A percentile compares a stretch with the other conserved stretches of the same genome.
These are phyloP conservation scores for Hypocrella siamensis DNA, from an alignment of 2,329 filamentous ascomycete genomes.

Conservation along the genomic window DNA sequence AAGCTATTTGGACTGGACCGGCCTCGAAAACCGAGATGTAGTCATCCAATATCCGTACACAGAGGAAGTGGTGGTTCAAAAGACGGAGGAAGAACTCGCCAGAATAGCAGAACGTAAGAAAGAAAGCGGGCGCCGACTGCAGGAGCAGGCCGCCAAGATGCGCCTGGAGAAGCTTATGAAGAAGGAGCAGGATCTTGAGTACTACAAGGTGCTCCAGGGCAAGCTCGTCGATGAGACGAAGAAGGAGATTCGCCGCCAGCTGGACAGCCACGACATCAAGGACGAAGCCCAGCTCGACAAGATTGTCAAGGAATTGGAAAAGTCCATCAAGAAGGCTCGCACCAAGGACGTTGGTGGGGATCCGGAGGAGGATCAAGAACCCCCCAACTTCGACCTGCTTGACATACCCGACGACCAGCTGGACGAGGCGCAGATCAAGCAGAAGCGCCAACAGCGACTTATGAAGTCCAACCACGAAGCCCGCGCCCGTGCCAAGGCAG, in stretches of 20 bases:
- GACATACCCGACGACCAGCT: constrained; percentile 84
- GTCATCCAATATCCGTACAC: constrained; percentile 89
- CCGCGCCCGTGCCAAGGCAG: constrained; percentile 79
- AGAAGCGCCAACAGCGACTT: constrained; percentile 82
- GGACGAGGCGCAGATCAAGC: constrained; percentile 79
- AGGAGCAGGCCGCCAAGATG: constrained; percentile 97
- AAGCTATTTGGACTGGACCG: constrained; percentile 75
- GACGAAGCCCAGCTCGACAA: constrained; percentile 78
- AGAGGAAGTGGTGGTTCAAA: constrained; percentile 78
- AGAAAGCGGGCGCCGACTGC: constrained; percentile 77
- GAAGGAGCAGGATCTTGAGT: constrained; percentile 90
- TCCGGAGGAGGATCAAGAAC: constrained; percentile 66
- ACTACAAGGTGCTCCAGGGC: constrained; percentile 71
- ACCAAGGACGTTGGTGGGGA: constrained; percentile 85
- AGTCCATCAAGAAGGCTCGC: constrained; percentile 72
- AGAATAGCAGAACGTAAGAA: constrained; percentile 85
- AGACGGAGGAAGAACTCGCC: constrained; percentile 86
- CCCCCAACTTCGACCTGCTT: constrained; percentile 73
- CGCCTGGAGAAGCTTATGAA: constrained; percentile 85
- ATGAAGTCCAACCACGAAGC: constrained; percentile 94
- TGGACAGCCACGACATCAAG: constrained; percentile 84
- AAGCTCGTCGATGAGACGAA: constrained; percentile 65
- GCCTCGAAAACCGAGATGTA: constrained; percentile 74
- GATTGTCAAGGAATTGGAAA: constrained; percentile 76
- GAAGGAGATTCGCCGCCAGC: constrained; percentile 72